Percentiles rank a stretch among this genome's conserved stretches.
Evolutionary conservation across 176 grass and related monocot genomes (phyloP).

Genomic region (Cenchrus purpureus): DNA sequence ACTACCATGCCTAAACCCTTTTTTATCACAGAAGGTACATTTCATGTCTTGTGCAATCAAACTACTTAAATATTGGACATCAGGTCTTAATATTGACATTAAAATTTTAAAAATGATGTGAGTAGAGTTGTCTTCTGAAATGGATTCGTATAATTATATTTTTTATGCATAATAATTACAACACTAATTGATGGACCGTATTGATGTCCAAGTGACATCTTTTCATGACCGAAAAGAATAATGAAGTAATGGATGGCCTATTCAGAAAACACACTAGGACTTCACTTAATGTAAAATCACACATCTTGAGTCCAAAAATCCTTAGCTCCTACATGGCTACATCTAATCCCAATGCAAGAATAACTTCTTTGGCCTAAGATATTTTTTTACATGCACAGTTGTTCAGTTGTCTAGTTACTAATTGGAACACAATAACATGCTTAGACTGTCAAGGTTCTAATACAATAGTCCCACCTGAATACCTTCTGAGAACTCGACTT

Average conservation of each 20-base stretch:
- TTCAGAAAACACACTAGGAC: not conserved
- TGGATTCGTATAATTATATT: not conserved
- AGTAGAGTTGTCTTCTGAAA: not conserved
- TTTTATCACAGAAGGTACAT: not conserved
- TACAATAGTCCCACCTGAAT: slow-evolving; percentile 56
- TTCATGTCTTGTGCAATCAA: not conserved
- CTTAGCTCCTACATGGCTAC: not conserved
- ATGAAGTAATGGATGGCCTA: not conserved
- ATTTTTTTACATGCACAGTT: not conserved
- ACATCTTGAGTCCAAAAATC: not conserved
- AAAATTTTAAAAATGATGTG: not conserved
- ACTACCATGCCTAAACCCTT: not conserved
- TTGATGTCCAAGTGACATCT: not conserved
- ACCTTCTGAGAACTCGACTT: slow-evolving; percentile 65
- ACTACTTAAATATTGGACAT: not conserved
- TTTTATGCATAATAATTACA: not conserved
- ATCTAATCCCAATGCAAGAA: not conserved
- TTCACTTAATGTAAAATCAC: not conserved
- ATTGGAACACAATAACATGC: not conserved
- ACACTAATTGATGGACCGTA: not conserved
- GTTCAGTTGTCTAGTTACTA: not conserved
- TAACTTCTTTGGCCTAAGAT: not conserved
- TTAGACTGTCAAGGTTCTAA: slow-evolving; percentile 14
- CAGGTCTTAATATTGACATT: not conserved
- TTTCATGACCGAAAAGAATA: not conserved